Evolutionary conservation across 2,329 filamentous ascomycete species (phyloP).

Genomic region (Metarhizium brunneum): DNA sequence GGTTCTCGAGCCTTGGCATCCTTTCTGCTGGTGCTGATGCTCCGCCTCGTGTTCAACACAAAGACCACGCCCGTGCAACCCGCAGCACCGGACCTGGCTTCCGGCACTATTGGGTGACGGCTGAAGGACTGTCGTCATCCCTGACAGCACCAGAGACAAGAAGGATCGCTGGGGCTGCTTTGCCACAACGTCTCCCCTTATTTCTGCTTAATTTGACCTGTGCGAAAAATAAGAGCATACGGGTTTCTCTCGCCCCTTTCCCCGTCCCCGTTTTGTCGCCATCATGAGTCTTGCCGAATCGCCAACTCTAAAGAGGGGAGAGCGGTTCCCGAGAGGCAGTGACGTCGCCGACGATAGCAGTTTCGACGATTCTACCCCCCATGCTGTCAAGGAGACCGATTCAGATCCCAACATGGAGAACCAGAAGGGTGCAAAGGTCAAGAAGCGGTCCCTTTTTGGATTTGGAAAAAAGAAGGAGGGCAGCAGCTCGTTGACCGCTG

Average conservation of each 20-base stretch:
- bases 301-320: slow-evolving; percentile 11
- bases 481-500: slow-evolving; percentile 27
- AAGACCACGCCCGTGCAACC: background rate
- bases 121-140: slow-evolving; percentile 6
- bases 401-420: slow-evolving; percentile 19
- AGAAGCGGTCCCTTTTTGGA: slow-evolving; percentile 51
- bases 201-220: background rate
- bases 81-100: background rate
- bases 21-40: background rate
- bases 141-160: background rate
- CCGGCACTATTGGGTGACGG: slow-evolving; percentile 1
- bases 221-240: background rate
- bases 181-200: background rate
- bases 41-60: slow-evolving; percentile 1
- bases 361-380: slow-evolving; percentile 22
- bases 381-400: slow-evolving; percentile 17
- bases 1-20: background rate
- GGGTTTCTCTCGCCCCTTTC: background rate
- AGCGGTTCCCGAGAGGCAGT: slow-evolving; percentile 4
- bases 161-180: background rate
- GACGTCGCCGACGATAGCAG: slow-evolving; percentile 18
- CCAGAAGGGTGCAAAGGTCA: slow-evolving; percentile 24
- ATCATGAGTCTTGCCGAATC: slow-evolving; percentile 23
- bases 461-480: slow-evolving; percentile 51
- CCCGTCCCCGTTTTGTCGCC: background rate